Percentiles rank a stretch among this genome's conserved stretches.
These are phyloP conservation scores for Hypseocharis bilobata DNA, from an alignment of 441 rosid species.

Conservation along the genomic window DNA sequence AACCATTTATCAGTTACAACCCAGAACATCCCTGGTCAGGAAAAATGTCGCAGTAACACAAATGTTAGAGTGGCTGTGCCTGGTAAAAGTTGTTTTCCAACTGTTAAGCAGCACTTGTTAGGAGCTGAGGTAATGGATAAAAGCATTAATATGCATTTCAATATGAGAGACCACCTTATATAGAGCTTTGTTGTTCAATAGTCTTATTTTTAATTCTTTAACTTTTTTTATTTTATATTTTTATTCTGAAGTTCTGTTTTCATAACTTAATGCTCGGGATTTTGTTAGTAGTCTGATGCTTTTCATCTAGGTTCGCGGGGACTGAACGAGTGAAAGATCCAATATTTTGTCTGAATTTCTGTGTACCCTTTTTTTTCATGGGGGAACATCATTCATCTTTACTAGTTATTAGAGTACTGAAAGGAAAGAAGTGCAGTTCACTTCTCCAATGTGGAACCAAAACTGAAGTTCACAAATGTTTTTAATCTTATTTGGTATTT, in stretches of 20 bases:
- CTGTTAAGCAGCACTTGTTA: neutral
- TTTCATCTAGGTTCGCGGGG: neutral
- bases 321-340: too few relatives aligned
- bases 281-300: too few relatives aligned
- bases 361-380: neutral
- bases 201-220: neutral
- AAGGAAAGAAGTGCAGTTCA: neutral
- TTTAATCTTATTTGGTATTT: slow-evolving; percentile 5
- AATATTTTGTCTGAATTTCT: too few relatives aligned
- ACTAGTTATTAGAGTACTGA: neutral
- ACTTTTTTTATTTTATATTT: neutral
- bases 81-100: neutral
- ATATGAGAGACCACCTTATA: neutral
- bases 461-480: neutral
- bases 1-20: too few relatives aligned
- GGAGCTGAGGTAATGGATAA: neutral
- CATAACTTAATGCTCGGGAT: neutral
- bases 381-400: neutral
- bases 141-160: neutral
- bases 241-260: neutral
- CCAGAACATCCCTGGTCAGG: too few relatives aligned
- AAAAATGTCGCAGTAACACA: too few relatives aligned
- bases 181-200: neutral
- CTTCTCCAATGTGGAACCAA: neutral
- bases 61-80: too few relatives aligned